A percentile compares a stretch with the other conserved stretches of the same genome.
Conservation (phyloP, 2,329 filamentous ascomycete genomes). For the Sporothrix humicola region DNA sequence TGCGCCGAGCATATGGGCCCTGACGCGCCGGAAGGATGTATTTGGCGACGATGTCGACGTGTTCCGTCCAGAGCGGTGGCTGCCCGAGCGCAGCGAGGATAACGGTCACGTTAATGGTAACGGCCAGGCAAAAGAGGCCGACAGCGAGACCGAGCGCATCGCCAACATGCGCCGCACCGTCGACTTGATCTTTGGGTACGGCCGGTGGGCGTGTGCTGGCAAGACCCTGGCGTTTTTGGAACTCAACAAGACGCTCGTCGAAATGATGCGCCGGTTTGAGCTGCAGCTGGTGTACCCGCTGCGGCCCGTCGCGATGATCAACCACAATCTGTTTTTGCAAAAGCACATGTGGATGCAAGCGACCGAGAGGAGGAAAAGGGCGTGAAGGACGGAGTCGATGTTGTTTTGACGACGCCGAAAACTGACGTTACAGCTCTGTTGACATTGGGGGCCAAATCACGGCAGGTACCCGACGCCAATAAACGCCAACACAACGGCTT, state of each 20-base stretch:
- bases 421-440: not conserved
- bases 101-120: conserved; percentile 34
- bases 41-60: conserved; percentile 49
- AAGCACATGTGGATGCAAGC: conserved; percentile 43
- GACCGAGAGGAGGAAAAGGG: conserved; percentile 34
- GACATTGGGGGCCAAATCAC: not conserved
- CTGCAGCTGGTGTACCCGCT: conserved; percentile 42
- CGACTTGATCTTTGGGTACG: conserved; percentile 51
- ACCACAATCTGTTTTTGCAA: conserved; percentile 43
- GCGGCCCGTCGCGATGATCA: conserved; percentile 38
- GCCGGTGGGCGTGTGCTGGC: conserved; percentile 50
- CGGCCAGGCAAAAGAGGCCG: conserved; percentile 39
- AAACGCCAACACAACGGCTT: not conserved
- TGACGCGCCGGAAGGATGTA: conserved; percentile 48
- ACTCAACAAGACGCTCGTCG: conserved; percentile 46
- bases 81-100: conserved; percentile 40
- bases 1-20: conserved; percentile 36
- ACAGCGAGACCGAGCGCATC: conserved; percentile 1
- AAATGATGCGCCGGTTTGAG: conserved; percentile 40
- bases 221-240: conserved; percentile 52
- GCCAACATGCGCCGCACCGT: conserved; percentile 41
- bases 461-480: not conserved
- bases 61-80: conserved; percentile 56
- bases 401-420: too few relatives aligned
- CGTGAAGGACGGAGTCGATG: too few relatives aligned